phyloP scores from a whole-genome alignment of 768 basidiomycete genomes.

The Boletus reticuloceps region DNA sequence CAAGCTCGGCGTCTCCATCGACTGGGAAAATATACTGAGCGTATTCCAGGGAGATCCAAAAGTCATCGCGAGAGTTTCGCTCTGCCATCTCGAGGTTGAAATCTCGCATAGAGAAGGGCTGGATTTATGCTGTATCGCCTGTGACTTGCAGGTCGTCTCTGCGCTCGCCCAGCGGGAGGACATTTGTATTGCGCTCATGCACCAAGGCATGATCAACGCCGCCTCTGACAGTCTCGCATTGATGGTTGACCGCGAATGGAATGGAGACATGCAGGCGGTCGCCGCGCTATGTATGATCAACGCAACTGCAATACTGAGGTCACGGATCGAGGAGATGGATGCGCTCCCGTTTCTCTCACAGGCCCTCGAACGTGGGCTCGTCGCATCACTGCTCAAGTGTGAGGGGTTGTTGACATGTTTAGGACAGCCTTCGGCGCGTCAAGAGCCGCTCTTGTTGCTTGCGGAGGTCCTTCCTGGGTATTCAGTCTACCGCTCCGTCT shows the following conservation, averaged over 20 bases:
- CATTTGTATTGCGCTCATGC: constrained; percentile 18
- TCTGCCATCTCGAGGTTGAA: constrained; percentile 26
- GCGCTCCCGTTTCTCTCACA: constrained; percentile 25
- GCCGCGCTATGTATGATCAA: constrained; percentile 24
- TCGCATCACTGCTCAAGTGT: constrained; percentile 24
- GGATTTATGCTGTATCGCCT: constrained; percentile 26
- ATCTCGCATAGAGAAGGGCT: constrained; percentile 11
- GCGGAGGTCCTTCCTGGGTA: constrained; percentile 22
- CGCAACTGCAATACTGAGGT: constrained; percentile 15
- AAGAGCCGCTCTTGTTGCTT: constrained; percentile 9
- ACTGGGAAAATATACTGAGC: constrained; percentile 22
- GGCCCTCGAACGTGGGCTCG: constrained; percentile 17
- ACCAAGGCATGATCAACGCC: constrained; percentile 21
- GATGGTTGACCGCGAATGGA: constrained; percentile 15
- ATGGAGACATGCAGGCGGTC: constrained; percentile 1
- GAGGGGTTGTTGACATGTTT: constrained; percentile 16
- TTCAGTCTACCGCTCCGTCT: constrained; percentile 27
- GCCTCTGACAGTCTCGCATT: constrained; percentile 19
- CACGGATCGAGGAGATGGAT: constrained; percentile 23
- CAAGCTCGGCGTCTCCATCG: constrained; percentile 15
- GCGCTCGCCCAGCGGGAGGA: constrained; percentile 14
- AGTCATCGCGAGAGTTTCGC: constrained; percentile 15
- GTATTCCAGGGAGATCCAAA: constrained; percentile 18
- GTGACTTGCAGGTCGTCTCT: constrained; percentile 29
- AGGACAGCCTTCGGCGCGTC: constrained; percentile 7